Evolutionary conservation across 148 eudicot genomes (phyloP), one percentile per base, ranked within the genome.

Genomic region (Fagopyrum homotropicum): DNA sequence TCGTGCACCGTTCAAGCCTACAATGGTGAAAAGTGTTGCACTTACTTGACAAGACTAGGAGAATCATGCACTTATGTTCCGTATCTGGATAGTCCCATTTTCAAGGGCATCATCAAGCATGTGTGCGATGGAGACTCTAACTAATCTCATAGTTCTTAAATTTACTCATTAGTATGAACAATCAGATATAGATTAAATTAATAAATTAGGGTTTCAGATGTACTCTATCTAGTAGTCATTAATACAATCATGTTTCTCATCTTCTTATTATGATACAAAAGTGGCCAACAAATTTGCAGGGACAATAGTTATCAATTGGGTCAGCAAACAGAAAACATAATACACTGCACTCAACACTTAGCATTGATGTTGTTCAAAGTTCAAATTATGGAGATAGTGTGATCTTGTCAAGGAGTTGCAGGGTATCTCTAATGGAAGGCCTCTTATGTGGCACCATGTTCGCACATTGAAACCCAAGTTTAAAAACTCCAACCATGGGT

Each of bases 391-490:
- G 59, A 54, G 59, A 54, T 16, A 79, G 19, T 61, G 90, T 81
- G n/a, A 86, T 61, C 78, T 88, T 92, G 52, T 95, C 99, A 79
- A 95, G 88, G 5, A 86, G 81, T 77, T 83, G 96, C 4, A 89
- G 72, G 44, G 88, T 94, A 66, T 92, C 93, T 84, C 84, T 95
- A 91, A 95, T 95, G 56, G 87, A 83, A 45, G 99, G 99, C 79
- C 99, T 90, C 80, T 89, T 95, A 68, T 85, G 88, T 8, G 97
- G 90, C 45, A 78, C 82, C 84, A 88, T 83, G 22, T 89, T 85
- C 4, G 97, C 93, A 85, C 99, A 95, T n/a, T 83, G 83, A 80
- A 95, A 88, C 52, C 97, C 98, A 73, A 95, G 79, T 79, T 88
- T 90, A 74, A 92, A 90, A 75, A 90, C 85, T 15, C 83, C 80